Conservation (phyloP, 1,284 basidiomycete species). For the Ceratobasidium sp. region DNA sequence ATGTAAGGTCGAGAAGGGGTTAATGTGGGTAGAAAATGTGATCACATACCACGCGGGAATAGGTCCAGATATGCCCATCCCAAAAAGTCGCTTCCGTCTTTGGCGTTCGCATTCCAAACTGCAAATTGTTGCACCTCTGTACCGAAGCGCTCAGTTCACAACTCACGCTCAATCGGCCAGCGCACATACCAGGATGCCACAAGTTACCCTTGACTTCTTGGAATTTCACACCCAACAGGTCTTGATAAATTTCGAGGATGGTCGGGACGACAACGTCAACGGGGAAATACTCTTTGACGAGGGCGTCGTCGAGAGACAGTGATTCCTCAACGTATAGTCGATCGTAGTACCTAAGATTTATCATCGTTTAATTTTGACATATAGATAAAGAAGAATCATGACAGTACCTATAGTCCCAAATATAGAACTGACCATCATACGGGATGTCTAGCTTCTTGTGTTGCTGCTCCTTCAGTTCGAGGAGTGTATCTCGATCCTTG, state of each 20-base stretch:
- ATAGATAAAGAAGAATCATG: slow-evolving; percentile 37
- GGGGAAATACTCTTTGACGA: slow-evolving; percentile 88
- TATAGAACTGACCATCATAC: slow-evolving; percentile 76
- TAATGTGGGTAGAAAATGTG: neutral
- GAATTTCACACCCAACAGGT: slow-evolving; percentile 79
- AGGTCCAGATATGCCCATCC: slow-evolving; percentile 89
- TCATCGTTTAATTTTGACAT: slow-evolving; percentile 9
- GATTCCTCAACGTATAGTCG: slow-evolving; percentile 76
- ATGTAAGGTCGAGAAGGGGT: neutral
- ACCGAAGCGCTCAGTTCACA: neutral
- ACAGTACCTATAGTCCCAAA: slow-evolving; percentile 70
- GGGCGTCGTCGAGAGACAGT: slow-evolving; percentile 76
- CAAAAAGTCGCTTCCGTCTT: slow-evolving; percentile 75
- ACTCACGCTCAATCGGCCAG: neutral
- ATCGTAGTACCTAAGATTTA: slow-evolving; percentile 69
- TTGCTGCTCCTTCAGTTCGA: slow-evolving; percentile 80
- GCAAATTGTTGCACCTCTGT: slow-evolving; percentile 82
- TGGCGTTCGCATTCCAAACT: slow-evolving; percentile 82
- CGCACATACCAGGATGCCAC: slow-evolving; percentile 78
- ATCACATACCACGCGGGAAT: slow-evolving; percentile 77
- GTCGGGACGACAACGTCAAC: slow-evolving; percentile 82
- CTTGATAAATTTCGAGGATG: slow-evolving; percentile 85
- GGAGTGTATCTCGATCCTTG: slow-evolving; percentile 74
- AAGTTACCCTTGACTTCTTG: slow-evolving; percentile 70
- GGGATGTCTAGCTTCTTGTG: slow-evolving; percentile 69